Evolutionary conservation across 306 rosid genomes (phyloP), one percentile per base, ranked within the genome.

Genomic region (Canavalia gladiata): DNA sequence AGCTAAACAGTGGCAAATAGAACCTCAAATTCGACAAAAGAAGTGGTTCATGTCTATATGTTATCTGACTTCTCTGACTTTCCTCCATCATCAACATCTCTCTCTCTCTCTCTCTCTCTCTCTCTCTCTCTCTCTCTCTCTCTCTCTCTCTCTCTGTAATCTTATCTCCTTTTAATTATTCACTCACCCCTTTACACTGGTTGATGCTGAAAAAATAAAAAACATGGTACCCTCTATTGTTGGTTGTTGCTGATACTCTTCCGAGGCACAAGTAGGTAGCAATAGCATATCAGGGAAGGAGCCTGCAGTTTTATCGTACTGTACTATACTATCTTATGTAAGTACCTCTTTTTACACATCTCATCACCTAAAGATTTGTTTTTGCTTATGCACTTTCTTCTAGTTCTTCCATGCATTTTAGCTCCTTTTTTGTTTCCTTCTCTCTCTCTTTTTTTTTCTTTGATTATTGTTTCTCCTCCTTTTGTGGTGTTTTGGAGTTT

Each of bases 131-230:
- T 67, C 65, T 80, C 85, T 77, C 82, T 65, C 54, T 59, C 72
- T 73, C 52, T 55, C 55, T 76, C 49, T 67, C 65, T 80, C 85
- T 77, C 82, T 65, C 54, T 59, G 30, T 66, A 55, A 82, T 78
- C 90, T 87, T 83, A 86, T 86, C 82, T 85, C 82, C 81, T 79
- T 86, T 87, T 82, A 52, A 43, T 64, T 80, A 49, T 78, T 80
- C 77, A 73, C 83, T 80, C 77, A 75, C 81, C 77, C 80, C 79
- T 82, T 59, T 86, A 46, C 72, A 52, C 71, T 78, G 68, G 77
- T 80, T 79, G 82, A 79, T 80, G 80, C 80, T 76, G 72, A 56
- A 72, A 84, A 84, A 70, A 82, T 79, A 56, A 72, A 84, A 84
- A 70, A 82, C 83, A 56, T 76, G 55, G 52, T 30, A 25, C 50